These are phyloP conservation scores for Scutellaria baicalensis DNA, from an alignment of 257 asterid genomes.

Conservation along the genomic window DNA sequence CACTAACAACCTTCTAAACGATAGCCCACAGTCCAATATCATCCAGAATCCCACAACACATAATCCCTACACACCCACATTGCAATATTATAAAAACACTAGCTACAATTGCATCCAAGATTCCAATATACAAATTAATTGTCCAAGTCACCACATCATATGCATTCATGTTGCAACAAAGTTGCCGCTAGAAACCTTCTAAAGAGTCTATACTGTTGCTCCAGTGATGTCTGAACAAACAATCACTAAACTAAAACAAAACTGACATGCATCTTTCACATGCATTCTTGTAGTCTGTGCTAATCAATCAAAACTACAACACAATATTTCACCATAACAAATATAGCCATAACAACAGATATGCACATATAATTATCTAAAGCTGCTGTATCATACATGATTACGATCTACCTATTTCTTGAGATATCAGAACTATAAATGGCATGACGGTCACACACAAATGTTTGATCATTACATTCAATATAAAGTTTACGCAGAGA, in stretches of 20 bases:
- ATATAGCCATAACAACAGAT: not conserved
- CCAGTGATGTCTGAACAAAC: not conserved
- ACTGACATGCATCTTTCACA: not conserved
- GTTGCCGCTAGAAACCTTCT: not conserved
- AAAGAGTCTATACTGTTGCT: not conserved
- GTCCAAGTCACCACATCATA: not conserved
- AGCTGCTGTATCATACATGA: not conserved
- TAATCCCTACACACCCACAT: not conserved
- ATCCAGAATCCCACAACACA: not conserved
- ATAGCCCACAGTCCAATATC: not conserved
- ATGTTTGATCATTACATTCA: not conserved
- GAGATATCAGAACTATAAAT: not conserved
- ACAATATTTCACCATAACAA: not conserved
- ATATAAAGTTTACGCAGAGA: not conserved
- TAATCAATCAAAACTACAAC: not conserved
- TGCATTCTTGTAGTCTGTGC: not conserved
- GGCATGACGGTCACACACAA: not conserved
- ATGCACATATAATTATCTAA: not conserved
- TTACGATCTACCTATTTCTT: not conserved
- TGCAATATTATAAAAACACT: not conserved
- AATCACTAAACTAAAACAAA: not conserved
- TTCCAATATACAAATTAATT: not conserved
- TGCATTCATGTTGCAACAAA: not conserved
- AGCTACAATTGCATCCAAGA: slow-evolving; percentile 9
- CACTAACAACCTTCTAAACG: not conserved